Conservation (phyloP, 257 asterid genomes). For the Eucommia ulmoides region DNA sequence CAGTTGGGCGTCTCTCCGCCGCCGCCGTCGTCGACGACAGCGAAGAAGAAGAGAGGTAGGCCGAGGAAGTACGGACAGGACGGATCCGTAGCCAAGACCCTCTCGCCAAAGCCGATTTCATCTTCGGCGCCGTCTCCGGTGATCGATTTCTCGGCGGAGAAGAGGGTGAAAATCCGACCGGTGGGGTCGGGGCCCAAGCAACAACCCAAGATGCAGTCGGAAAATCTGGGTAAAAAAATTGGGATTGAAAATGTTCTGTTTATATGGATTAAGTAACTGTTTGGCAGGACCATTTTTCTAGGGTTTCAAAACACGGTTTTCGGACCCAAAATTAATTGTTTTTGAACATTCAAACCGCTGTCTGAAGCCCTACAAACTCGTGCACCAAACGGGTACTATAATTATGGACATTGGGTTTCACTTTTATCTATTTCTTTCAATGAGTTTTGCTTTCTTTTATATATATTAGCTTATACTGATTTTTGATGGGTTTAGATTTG, state of each 20-base stretch:
- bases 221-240: conserved; percentile 38
- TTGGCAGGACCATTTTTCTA: too few relatives aligned
- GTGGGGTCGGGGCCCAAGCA: conserved; percentile 34
- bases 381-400: too few relatives aligned
- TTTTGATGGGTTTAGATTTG: conserved; percentile 14
- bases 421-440: not conserved
- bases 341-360: too few relatives aligned
- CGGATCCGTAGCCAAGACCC: conserved; percentile 42
- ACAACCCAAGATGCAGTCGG: conserved; percentile 34
- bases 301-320: too few relatives aligned
- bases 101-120: conserved; percentile 85
- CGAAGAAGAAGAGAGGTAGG: conserved; percentile 85
- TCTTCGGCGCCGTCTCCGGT: conserved; percentile 78
- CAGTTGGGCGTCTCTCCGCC: conserved; percentile 20
- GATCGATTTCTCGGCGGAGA: conserved; percentile 69
- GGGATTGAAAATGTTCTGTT: too few relatives aligned
- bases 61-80: conserved; percentile 85
- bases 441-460: conserved; percentile 23
- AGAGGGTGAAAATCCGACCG: conserved; percentile 55
- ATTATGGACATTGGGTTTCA: too few relatives aligned
- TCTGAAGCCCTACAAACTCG: too few relatives aligned
- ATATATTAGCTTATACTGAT: conserved; percentile 8
- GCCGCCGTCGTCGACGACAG: conserved; percentile 15
- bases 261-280: too few relatives aligned
- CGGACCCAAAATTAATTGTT: too few relatives aligned